A percentile compares a stretch with the other conserved stretches of the same genome.
Conservation (phyloP, 768 basidiomycete genomes). For the Pleurotus eryngii region DNA sequence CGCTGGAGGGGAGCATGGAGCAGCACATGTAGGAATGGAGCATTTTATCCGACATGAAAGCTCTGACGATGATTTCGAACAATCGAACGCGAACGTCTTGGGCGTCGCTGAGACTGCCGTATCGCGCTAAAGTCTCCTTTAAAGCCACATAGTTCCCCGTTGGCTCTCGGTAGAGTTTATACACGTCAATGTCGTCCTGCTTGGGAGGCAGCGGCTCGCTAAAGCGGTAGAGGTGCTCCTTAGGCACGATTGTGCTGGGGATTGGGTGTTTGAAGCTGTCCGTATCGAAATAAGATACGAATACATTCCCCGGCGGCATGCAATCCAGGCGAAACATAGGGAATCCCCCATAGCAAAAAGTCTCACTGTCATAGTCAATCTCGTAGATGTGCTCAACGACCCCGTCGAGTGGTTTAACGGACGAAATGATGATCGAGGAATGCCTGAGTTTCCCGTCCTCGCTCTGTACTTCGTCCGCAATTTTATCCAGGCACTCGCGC, state of each 20-base stretch:
- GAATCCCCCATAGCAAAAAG: not conserved
- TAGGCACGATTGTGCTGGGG: not conserved
- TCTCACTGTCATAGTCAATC: not conserved
- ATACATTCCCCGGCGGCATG: not conserved
- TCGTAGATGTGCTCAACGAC: not conserved
- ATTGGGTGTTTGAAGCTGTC: not conserved
- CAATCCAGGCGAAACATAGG: not conserved
- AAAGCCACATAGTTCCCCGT: not conserved
- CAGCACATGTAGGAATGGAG: not conserved
- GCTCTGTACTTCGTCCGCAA: not conserved
- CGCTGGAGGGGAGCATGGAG: not conserved
- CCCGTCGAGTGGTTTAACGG: slow-evolving; percentile 1
- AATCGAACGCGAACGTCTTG: not conserved
- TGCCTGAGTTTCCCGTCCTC: not conserved
- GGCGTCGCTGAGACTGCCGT: not conserved
- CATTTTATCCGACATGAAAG: not conserved
- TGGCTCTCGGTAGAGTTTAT: not conserved
- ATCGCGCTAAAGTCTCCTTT: not conserved
- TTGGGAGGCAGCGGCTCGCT: not conserved
- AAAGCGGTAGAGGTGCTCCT: not conserved
- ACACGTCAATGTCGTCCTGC: not conserved
- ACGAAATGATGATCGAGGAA: not conserved
- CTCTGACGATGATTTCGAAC: not conserved
- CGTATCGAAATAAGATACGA: not conserved
- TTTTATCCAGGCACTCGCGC: slow-evolving; percentile 1